A percentile compares a stretch with the other conserved stretches of the same genome.
These are phyloP conservation scores for Paraphoma sp. DNA, from an alignment of 2,329 filamentous ascomycete species.

Conservation along the genomic window DNA sequence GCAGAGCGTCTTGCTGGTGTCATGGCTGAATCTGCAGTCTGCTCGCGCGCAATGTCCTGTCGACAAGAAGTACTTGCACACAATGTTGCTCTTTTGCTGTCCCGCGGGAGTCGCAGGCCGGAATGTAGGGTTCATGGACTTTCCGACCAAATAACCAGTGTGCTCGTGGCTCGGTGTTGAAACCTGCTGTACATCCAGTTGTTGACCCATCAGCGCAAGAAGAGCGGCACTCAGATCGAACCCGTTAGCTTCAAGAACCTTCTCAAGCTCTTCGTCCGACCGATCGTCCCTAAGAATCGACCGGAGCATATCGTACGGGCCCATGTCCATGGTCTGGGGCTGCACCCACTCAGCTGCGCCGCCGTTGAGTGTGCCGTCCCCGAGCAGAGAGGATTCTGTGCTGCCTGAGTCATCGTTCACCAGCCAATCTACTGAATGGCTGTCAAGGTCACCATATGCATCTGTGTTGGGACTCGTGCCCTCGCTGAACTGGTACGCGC, in stretches of 20 bases:
- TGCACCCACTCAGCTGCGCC: constrained; percentile 81
- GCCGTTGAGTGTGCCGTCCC: constrained; percentile 75
- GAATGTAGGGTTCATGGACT: constrained; percentile 78
- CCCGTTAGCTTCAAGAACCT: constrained; percentile 84
- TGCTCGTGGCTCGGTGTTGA: constrained; percentile 61
- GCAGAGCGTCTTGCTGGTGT: constrained; percentile 94
- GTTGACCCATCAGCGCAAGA: constrained; percentile 81
- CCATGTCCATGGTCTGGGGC: constrained; percentile 83
- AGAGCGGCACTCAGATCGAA: constrained; percentile 95
- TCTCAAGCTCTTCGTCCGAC: constrained; percentile 92
- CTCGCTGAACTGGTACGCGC: constrained; percentile 95
- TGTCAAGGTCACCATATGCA: constrained; percentile 88
- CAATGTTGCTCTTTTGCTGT: constrained; percentile 81
- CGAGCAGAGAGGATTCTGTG: constrained; percentile 75
- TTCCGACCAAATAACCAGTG: constrained; percentile 79
- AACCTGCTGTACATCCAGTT: constrained; percentile 59
- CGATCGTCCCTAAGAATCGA: constrained; percentile 90
- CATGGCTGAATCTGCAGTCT: constrained; percentile 96
- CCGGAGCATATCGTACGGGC: constrained; percentile 95
- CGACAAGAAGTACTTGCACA: constrained; percentile 97
- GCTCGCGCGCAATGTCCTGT: constrained; percentile 94
- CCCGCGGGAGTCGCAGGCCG: constrained; percentile 78
- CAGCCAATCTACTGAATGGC: constrained; percentile 96
- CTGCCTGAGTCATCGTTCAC: constrained; percentile 85
- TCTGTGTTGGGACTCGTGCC: constrained; percentile 74